Conservation (phyloP, 1,284 basidiomycete genomes). For the Ceratobasidium sp. region DNA sequence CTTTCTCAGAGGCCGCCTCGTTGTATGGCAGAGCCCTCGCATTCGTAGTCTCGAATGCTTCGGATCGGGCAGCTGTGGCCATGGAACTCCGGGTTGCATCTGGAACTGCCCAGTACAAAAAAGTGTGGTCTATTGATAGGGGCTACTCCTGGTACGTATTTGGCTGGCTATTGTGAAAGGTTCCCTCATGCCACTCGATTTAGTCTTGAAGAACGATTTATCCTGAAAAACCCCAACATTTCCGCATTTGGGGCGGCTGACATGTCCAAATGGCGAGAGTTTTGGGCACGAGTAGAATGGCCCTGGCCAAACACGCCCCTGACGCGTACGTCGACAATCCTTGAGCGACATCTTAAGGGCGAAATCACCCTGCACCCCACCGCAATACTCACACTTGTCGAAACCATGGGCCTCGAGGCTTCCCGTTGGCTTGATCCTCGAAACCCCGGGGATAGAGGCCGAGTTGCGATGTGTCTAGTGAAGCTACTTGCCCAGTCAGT, state of each 20-base stretch:
- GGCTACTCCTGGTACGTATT: background rate
- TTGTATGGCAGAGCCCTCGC: conserved; percentile 10
- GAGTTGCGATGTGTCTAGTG: conserved; percentile 7
- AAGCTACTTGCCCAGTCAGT: background rate
- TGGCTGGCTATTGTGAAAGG: background rate
- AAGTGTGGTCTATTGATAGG: background rate
- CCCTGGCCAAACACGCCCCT: conserved; percentile 14
- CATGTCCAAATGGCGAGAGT: conserved; percentile 10
- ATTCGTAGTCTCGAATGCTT: background rate
- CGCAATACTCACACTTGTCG: background rate
- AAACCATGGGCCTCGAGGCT: conserved; percentile 10
- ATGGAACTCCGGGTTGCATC: background rate
- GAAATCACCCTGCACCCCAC: conserved; percentile 4
- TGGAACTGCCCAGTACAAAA: background rate
- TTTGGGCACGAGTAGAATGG: conserved; percentile 17
- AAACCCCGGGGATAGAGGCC: background rate
- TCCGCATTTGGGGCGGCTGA: conserved; percentile 8
- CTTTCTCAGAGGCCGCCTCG: conserved; percentile 14
- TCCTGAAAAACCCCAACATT: conserved; percentile 11
- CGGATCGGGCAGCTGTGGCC: background rate
- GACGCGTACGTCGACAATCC: background rate
- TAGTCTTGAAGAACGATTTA: conserved; percentile 6
- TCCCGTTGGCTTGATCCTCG: conserved; percentile 8
- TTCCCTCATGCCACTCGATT: background rate
- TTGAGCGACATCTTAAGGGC: background rate